These are phyloP conservation scores for Pseudogymnoascus sp. DNA, from an alignment of 2,329 filamentous ascomycete species.

Conservation along the genomic window DNA sequence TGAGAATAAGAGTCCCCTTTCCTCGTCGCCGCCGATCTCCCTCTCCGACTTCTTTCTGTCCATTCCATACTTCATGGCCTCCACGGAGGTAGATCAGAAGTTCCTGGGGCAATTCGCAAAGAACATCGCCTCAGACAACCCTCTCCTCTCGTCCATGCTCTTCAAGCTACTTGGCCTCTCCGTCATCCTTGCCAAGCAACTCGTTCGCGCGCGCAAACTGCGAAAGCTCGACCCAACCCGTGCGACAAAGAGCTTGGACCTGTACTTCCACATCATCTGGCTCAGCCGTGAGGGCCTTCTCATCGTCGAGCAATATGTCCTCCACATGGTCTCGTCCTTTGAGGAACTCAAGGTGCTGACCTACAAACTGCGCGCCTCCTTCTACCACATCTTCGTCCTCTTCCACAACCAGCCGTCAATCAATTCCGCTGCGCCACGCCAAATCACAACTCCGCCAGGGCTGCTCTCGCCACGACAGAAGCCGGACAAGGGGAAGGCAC, in stretches of 20 bases:
- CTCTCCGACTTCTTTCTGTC: neutral
- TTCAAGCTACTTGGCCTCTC: slow-evolving; percentile 90
- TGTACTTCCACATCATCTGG: slow-evolving; percentile 92
- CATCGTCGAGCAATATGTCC: slow-evolving; percentile 77
- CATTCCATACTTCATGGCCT: slow-evolving; percentile 59
- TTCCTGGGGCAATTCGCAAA: slow-evolving; percentile 85
- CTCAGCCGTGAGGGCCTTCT: slow-evolving; percentile 84
- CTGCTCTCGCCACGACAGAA: slow-evolving; percentile 24
- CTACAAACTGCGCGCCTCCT: slow-evolving; percentile 85
- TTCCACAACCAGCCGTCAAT: slow-evolving; percentile 88
- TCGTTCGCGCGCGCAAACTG: slow-evolving; percentile 74
- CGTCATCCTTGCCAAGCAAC: slow-evolving; percentile 74
- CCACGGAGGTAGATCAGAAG: slow-evolving; percentile 95
- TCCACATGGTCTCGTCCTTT: slow-evolving; percentile 73
- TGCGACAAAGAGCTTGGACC: slow-evolving; percentile 69
- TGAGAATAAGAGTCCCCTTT: slow-evolving; percentile 2
- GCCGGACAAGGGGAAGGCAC: slow-evolving; percentile 23
- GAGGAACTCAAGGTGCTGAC: slow-evolving; percentile 81
- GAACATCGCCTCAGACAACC: slow-evolving; percentile 67
- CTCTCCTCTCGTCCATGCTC: slow-evolving; percentile 70
- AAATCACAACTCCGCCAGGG: slow-evolving; percentile 33
- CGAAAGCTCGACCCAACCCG: slow-evolving; percentile 73
- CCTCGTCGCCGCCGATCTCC: slow-evolving; percentile 1
- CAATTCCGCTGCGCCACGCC: slow-evolving; percentile 20
- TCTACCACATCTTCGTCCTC: slow-evolving; percentile 93